phyloP scores from a whole-genome alignment of 805 yeast genomes.

The Candida parachauliodes region DNA sequence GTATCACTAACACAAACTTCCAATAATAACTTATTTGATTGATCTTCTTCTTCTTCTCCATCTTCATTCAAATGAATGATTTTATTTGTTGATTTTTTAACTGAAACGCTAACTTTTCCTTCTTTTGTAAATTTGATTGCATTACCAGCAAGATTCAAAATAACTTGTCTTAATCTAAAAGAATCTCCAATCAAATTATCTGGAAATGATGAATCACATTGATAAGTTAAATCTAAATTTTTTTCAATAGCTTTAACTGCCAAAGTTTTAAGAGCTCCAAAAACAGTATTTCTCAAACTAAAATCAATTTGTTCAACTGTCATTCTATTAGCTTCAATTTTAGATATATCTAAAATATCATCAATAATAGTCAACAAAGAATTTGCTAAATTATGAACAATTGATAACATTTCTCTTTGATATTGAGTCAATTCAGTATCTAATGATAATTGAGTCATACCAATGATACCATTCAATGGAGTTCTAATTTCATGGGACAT shows the following conservation, averaged over 20 bases:
- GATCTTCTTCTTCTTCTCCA: slow-evolving; percentile 22
- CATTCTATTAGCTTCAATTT: slow-evolving; percentile 92
- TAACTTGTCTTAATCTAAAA: slow-evolving; percentile 82
- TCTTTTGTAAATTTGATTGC: slow-evolving; percentile 83
- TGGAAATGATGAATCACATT: slow-evolving; percentile 83
- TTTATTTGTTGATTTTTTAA: slow-evolving; percentile 47
- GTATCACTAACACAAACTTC: slow-evolving; percentile 89
- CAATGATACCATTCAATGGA: slow-evolving; percentile 90
- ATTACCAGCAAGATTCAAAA: slow-evolving; percentile 81
- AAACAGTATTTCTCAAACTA: slow-evolving; percentile 80
- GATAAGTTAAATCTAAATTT: slow-evolving; percentile 73
- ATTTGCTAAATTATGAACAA: slow-evolving; percentile 84
- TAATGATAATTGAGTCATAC: slow-evolving; percentile 85
- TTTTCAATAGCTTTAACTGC: slow-evolving; percentile 89
- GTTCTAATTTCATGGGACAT: slow-evolving; percentile 74
- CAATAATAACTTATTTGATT: slow-evolving; percentile 43
- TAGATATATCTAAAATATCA: slow-evolving; percentile 86
- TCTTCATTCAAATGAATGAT: slow-evolving; percentile 7
- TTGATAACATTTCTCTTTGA: slow-evolving; percentile 86
- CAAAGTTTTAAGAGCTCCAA: slow-evolving; percentile 83
- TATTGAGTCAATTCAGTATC: slow-evolving; percentile 89
- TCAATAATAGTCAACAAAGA: slow-evolving; percentile 83
- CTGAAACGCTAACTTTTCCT: slow-evolving; percentile 78
- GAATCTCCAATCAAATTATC: slow-evolving; percentile 87
- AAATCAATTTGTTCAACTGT: slow-evolving; percentile 88